Evolutionary conservation across 1,284 basidiomycete genomes (phyloP).

Genomic region (Cerioporus squamosus): DNA sequence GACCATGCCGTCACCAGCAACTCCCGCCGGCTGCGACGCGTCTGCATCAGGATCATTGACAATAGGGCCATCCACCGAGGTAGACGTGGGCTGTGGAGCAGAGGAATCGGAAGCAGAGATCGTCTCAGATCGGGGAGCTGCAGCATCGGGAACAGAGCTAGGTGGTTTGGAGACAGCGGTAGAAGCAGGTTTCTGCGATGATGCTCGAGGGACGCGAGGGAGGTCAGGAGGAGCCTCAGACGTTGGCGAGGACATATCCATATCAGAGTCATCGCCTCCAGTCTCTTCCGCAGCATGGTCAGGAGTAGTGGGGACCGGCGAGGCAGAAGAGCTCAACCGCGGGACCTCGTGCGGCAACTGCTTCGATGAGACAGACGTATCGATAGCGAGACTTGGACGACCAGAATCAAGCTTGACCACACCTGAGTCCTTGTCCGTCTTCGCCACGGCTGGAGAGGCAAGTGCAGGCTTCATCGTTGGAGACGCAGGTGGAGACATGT

Average conservation of each 20-base stretch:
- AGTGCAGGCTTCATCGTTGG: conserved; percentile 5
- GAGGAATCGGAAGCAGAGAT: neutral
- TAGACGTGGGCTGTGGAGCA: neutral
- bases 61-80: neutral
- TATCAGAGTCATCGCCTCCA: conserved; percentile 23
- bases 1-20: too few species aligned
- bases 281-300: conserved; percentile 11
- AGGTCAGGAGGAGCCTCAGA: conserved; percentile 10
- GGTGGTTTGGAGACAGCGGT: neutral
- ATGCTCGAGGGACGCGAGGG: neutral
- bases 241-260: conserved; percentile 28
- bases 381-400: conserved; percentile 16
- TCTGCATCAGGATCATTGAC: neutral
- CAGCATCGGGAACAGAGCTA: neutral
- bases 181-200: neutral
- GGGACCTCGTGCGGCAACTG: conserved; percentile 2
- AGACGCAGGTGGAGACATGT: conserved; percentile 26
- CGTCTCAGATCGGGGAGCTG: neutral
- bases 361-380: conserved; percentile 10
- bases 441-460: neutral
- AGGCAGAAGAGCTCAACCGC: conserved; percentile 12
- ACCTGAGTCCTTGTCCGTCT: neutral
- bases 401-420: neutral
- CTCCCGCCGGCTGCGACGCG: too few species aligned
- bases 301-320: conserved; percentile 18